phyloP scores from a whole-genome alignment of 1,284 basidiomycete species.

The Kalmanozyma brasiliensis region DNA sequence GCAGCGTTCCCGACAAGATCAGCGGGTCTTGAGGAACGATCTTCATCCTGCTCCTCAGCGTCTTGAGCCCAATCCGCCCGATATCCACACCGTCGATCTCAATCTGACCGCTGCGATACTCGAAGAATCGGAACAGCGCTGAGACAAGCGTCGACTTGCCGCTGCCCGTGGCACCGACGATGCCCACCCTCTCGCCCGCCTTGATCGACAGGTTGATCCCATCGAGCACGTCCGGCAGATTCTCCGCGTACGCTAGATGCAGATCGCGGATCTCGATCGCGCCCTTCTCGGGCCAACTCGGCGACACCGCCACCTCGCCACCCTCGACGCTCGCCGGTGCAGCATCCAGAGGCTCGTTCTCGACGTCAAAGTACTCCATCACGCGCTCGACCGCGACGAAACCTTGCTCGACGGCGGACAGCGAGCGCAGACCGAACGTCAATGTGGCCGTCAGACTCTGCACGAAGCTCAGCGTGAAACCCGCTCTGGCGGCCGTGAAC shows the following conservation, averaged over 20 bases:
- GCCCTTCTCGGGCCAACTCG: slow-evolving; percentile 63
- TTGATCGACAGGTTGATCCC: slow-evolving; percentile 69
- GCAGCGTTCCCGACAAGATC: slow-evolving; percentile 67
- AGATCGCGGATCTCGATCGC: slow-evolving; percentile 61
- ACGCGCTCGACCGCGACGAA: slow-evolving; percentile 66
- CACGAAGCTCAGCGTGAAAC: slow-evolving; percentile 61
- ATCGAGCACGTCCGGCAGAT: slow-evolving; percentile 71
- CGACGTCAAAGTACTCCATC: slow-evolving; percentile 57
- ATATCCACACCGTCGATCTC: slow-evolving; percentile 77
- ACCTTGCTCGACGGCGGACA: slow-evolving; percentile 68
- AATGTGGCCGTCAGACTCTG: slow-evolving; percentile 53
- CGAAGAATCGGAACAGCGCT: slow-evolving; percentile 79
- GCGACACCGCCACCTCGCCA: slow-evolving; percentile 35
- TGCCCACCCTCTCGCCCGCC: slow-evolving; percentile 72
- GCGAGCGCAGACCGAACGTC: slow-evolving; percentile 59
- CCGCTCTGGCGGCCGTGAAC: slow-evolving; percentile 31
- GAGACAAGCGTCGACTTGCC: slow-evolving; percentile 82
- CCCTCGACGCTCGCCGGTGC: slow-evolving; percentile 21
- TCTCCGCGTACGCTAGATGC: slow-evolving; percentile 71
- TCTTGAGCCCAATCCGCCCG: slow-evolving; percentile 70
- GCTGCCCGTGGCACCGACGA: slow-evolving; percentile 71
- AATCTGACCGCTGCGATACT: slow-evolving; percentile 75
- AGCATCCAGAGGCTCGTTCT: slow-evolving; percentile 50
- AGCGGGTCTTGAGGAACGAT: slow-evolving; percentile 66
- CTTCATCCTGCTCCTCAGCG: slow-evolving; percentile 61